These are phyloP conservation scores for Carex kokanica DNA, from an alignment of 176 grass and related monocot species.

Conservation along the genomic window DNA sequence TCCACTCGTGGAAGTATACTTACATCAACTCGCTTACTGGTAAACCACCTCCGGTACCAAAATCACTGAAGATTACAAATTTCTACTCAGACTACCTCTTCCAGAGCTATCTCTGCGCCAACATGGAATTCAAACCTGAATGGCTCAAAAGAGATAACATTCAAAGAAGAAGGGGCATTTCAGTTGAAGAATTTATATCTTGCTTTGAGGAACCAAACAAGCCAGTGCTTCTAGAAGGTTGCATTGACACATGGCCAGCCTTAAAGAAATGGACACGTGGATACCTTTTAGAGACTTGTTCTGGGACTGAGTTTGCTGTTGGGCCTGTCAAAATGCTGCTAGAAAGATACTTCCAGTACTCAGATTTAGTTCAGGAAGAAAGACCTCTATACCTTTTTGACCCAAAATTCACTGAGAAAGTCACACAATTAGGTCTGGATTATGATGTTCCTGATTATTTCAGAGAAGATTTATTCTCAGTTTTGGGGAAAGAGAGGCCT, in stretches of 20 bases:
- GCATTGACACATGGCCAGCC: conserved; percentile 66
- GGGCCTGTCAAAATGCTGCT: conserved; percentile 68
- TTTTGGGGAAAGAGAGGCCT: conserved; percentile 72
- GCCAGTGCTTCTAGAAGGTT: conserved; percentile 84
- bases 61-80: conserved; percentile 35
- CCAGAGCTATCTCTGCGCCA: conserved; percentile 96
- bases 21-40: conserved; percentile 38
- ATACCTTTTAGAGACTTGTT: conserved; percentile 48
- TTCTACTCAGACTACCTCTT: conserved; percentile 98
- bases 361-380: conserved; percentile 74
- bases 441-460: conserved; percentile 74
- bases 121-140: conserved; percentile 84
- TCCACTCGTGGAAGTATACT: conserved; percentile 54
- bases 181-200: conserved; percentile 57
- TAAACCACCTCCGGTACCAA: background rate
- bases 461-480: conserved; percentile 70
- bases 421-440: conserved; percentile 62
- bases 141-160: conserved; percentile 83
- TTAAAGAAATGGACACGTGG: conserved; percentile 56
- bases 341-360: conserved; percentile 59
- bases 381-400: conserved; percentile 87
- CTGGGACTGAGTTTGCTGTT: conserved; percentile 43
- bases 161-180: conserved; percentile 49
- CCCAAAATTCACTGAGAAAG: conserved; percentile 65
- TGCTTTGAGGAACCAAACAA: conserved; percentile 68